Evolutionary conservation across 2,329 filamentous ascomycete species (phyloP).

Genomic region (Cladobotryum mycophilum): DNA sequence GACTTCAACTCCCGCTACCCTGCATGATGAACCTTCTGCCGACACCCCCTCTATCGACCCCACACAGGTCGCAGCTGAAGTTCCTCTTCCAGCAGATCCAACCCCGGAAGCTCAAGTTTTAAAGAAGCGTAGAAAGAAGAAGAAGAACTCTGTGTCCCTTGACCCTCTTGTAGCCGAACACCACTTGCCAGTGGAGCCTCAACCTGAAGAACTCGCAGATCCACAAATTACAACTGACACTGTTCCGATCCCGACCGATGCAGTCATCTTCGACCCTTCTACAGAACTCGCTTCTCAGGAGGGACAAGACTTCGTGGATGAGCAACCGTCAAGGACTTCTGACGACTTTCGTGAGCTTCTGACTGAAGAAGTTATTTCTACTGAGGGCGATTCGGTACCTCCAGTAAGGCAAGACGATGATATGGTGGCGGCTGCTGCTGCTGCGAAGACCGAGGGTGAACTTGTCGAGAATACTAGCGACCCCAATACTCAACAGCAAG

Average conservation of each 20-base stretch:
- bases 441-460: too few species aligned
- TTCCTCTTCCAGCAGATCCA: too few species aligned
- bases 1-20: too few species aligned
- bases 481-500: not conserved
- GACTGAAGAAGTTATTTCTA: not conserved
- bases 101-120: too few species aligned
- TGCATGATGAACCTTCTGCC: too few species aligned
- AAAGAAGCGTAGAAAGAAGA: constrained; percentile 15
- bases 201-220: not conserved
- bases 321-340: not conserved
- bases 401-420: too few species aligned
- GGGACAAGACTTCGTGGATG: not conserved
- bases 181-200: not conserved
- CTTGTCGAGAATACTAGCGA: not conserved
- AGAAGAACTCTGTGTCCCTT: constrained; percentile 13
- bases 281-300: not conserved
- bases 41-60: too few species aligned
- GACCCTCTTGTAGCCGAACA: not conserved
- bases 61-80: too few species aligned
- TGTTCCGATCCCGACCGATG: not conserved
- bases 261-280: not conserved
- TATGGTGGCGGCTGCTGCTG: too few species aligned
- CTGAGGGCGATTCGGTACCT: not conserved
- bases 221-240: not conserved
- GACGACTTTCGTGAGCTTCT: not conserved